Evolutionary conservation across 345 rosid genomes (phyloP), one percentile per base, ranked within the genome.

Genomic region (Populus tremula): DNA sequence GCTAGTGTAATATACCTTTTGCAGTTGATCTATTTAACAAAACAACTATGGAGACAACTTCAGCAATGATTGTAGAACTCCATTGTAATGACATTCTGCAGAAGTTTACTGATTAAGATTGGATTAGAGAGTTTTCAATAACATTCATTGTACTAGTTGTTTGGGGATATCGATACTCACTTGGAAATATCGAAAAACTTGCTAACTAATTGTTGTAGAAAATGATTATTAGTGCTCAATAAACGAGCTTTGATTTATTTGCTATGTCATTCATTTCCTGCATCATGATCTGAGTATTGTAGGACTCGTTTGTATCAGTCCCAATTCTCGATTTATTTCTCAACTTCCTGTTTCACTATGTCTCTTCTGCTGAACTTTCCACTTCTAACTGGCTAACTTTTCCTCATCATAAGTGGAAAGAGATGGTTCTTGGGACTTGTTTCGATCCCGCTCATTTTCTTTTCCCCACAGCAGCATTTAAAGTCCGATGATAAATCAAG

Each of bases 381-480:
- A 53, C 41, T 35, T 36, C 54, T 21, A 23, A 11, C 53, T 35
- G 36, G 5, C 65, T 41, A 56, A 35, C 41, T n/a, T 78, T 16
- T 38, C 69, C 66, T 72, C 69, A 20, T 38, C 64, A 72, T 21
- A 6, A 47, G 70, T 20, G 16, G 71, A 61, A 74, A 74, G 41
- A 59, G 83, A 43, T 39, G 71, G 71, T 50, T 80, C 39, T 39
- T 74, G 61, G 33, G 70, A 49, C 64, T 74, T 59, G 13, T 33
- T 61, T 49, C 17, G 77, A 66, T 21, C 50, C 67, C 49, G 71
- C 79, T 79, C 84, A 1, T 70, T 64, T 70, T 81, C 84, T 81
- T 84, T 81, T 70, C 87, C 85, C 72, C 81, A 79, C 49, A 84
- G n/a, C 36, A 82, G 74, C 10, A 74, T 10, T 68, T 80, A 78